These are phyloP conservation scores for Filobasidium wieringae DNA, from an alignment of 768 basidiomycete genomes.

Conservation along the genomic window DNA sequence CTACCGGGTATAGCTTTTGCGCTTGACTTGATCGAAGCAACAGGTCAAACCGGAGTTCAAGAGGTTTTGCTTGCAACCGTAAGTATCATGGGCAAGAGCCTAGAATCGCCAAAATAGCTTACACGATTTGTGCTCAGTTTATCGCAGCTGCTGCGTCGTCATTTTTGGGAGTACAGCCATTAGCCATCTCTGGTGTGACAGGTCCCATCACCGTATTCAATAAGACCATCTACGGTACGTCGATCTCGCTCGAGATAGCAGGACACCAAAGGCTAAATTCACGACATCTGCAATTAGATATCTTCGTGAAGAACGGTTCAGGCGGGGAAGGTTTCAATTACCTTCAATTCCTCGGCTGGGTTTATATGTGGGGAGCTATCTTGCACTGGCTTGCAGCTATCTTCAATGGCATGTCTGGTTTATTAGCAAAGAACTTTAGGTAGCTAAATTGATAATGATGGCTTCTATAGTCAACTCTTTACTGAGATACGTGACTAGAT, in stretches of 20 bases:
- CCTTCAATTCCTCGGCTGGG: constrained; percentile 81
- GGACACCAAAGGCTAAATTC: no score
- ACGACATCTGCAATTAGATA: no score
- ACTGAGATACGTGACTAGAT: constrained; percentile 72
- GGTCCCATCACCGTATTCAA: constrained; percentile 91
- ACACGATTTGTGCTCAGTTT: constrained; percentile 49
- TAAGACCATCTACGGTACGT: constrained; percentile 65
- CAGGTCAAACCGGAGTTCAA: constrained; percentile 73
- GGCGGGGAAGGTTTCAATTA: constrained; percentile 50
- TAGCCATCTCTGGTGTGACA: constrained; percentile 84
- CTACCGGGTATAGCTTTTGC: constrained; percentile 3
- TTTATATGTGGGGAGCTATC: constrained; percentile 80
- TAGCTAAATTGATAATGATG: not conserved
- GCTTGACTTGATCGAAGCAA: constrained; percentile 49
- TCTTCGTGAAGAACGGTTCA: constrained; percentile 41
- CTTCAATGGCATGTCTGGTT: constrained; percentile 51
- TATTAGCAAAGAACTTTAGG: not conserved
- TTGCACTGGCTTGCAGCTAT: constrained; percentile 63
- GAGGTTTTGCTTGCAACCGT: constrained; percentile 54
- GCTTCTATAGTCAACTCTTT: constrained; percentile 38
- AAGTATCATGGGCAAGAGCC: not conserved
- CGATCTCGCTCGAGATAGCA: no score
- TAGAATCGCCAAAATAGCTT: not conserved
- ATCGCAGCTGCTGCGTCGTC: constrained; percentile 83
- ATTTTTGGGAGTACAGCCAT: constrained; percentile 74